phyloP scores from a whole-genome alignment of 495 filamentous ascomycete genomes.

The Annulohypoxylon stygium region DNA sequence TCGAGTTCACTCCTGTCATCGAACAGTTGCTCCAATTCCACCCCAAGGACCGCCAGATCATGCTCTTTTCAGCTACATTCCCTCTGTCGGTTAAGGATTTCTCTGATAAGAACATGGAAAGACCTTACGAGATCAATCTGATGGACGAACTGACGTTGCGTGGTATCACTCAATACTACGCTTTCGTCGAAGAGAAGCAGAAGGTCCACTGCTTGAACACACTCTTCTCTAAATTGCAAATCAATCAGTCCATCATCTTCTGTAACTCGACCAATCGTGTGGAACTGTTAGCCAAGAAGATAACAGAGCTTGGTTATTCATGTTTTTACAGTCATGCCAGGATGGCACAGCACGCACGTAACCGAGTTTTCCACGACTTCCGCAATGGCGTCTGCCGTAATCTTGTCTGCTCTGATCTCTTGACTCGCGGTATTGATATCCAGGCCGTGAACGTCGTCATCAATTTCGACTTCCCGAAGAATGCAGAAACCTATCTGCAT shows the following conservation, averaged over 20 bases:
- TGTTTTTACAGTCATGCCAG: slow-evolving; percentile 99
- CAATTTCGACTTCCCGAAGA: slow-evolving; percentile 99
- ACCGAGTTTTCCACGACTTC: slow-evolving; percentile 99
- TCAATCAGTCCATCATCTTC: slow-evolving; percentile 99
- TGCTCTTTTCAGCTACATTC: slow-evolving; percentile 99
- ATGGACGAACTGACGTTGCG: slow-evolving; percentile 99
- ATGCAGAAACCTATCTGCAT: slow-evolving; percentile 98
- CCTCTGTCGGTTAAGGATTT: slow-evolving; percentile 96
- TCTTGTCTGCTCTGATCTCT: slow-evolving; percentile 95
- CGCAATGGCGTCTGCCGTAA: slow-evolving; percentile 97
- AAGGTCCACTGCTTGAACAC: slow-evolving; percentile 99
- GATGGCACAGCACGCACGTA: slow-evolving; percentile 97
- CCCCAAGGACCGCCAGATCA: slow-evolving; percentile 96
- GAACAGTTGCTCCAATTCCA: slow-evolving; percentile 94
- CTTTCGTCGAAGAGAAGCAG: slow-evolving; percentile 98
- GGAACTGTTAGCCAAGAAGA: slow-evolving; percentile 97
- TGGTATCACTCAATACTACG: slow-evolving; percentile 99
- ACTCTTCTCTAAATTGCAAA: slow-evolving; percentile 97
- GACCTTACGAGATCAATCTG: slow-evolving; percentile 97
- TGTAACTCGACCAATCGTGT: slow-evolving; percentile 99
- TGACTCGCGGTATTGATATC: slow-evolving; percentile 99
- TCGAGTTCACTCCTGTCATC: slow-evolving; percentile 96
- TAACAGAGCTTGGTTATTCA: slow-evolving; percentile 98
- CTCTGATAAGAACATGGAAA: slow-evolving; percentile 96
- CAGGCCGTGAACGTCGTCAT: slow-evolving; percentile 99